Evolutionary conservation across 164 flowering plant genomes (phyloP), one percentile per base, ranked within the genome.

Genomic region (Annona cherimola): DNA sequence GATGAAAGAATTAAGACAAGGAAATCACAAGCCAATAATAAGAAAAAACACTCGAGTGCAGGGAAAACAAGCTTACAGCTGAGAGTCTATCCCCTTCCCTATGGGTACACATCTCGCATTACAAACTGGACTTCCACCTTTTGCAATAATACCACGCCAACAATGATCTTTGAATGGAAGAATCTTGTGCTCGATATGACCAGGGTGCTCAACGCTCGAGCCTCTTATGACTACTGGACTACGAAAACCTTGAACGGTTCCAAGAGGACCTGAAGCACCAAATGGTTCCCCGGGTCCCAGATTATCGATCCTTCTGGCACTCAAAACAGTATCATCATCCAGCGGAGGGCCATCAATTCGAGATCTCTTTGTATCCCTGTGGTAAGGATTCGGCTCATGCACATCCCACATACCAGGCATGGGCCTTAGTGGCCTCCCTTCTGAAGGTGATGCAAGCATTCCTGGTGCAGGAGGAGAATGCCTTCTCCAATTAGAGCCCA

Each of bases 81-180:
- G 89, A 74, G 76, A 73, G 35, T 73, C 88, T 66, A 89, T 70
- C 61, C 96, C 92, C 69, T 84, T 85, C 12, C 92, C 97, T 1
- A 93, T 50, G 46, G 98, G 92, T 54, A 96, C 85, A 80, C 99
- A 96, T 0, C 99, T 96, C 69, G 99, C 99, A 73, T 79, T 86
- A 77, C 99, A 96, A 72, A 96, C 97, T 71, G 91, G 90, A 41
- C 88, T 86, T 69, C 99, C 99, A 81, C 99, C 99, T 79, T 96
- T 96, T 16, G 98, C 94, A 83, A 96, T 89, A 61, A 88, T 55
- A 4, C 99, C 99, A 72, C 95, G 91, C 99, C 99, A 96, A 63
- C 87, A 81, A 78, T 43, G 80, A 79, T 96, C 98, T 76, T 61
- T 77, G 50, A 81, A 89, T 67, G 81, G 41, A 73, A 42, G 80